Base-by-base conservation (phyloP, 1,284 basidiomycete species). In the Meira nashicola region DNA sequence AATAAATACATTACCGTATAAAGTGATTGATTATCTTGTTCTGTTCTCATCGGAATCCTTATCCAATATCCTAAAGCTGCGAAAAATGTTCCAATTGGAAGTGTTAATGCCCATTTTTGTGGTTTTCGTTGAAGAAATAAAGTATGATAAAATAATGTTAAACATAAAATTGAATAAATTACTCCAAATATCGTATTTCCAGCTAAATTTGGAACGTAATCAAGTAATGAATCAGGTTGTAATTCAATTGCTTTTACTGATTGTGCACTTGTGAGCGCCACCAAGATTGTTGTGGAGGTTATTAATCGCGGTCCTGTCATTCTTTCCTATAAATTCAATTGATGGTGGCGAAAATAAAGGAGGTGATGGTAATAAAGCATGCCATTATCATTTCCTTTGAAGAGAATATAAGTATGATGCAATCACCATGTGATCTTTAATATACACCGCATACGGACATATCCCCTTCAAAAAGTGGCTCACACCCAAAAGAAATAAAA, bases 1-100 rank as follows among this genome's bases (percentile, higher is more conserved):
- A 69, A 69, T 40, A 70, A 54, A 56, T 60, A 60, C 55, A 65
- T 62, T 6, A 60, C 33, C 38, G 64, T 65, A 60, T 67, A 71
- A 12, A 70, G 48, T 2, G 48, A 40, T 40, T 28, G 9, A 33
- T 19, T 46, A 12, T 25, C 10, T 38, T 59, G 58, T 21, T 57
- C 44, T 23, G 39, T 28, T 9, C 58, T 2, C 41, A 28, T 8
- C 2, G 43, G 8, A 6, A 59, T 8, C 3, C 58, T 39, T 10
- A 59, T 2, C 39, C 17, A 28, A 39, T 33, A 59, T 1, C 59
- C 59, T 33, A 59, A 15, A 14, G 37, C 41, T 7, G 44, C 33
- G 28, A 59, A 38, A 15, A 38, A 37, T 19, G 58, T 56, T n/a
- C 68, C 68, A 23, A 73, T 66, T 0, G 71, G 71, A 33, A 69